These are phyloP conservation scores for Penicillium concentricum DNA, from an alignment of 2,329 filamentous ascomycete genomes.

Conservation along the genomic window DNA sequence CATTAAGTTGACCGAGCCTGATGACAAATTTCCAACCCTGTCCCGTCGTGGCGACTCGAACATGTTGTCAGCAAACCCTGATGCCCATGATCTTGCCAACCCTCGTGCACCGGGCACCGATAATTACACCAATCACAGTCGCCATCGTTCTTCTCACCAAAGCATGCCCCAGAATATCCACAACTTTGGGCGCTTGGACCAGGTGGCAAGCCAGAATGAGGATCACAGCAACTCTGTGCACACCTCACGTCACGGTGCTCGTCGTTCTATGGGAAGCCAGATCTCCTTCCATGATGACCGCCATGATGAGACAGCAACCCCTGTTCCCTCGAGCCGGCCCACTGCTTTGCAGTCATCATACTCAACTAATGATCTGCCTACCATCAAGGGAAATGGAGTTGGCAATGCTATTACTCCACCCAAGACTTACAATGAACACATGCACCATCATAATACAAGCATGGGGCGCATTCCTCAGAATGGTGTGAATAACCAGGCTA, in stretches of 20 bases:
- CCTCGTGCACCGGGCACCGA: slow-evolving; percentile 67
- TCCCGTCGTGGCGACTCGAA: slow-evolving; percentile 52
- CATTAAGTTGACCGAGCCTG: slow-evolving; percentile 68
- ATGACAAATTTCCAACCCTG: slow-evolving; percentile 80
- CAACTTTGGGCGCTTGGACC: slow-evolving; percentile 42
- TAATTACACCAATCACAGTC: slow-evolving; percentile 64
- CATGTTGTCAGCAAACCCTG: slow-evolving; percentile 72
- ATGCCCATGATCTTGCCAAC: slow-evolving; percentile 75
- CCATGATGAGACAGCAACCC: slow-evolving; percentile 24
- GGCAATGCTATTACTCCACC: slow-evolving; percentile 44
- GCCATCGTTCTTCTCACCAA: slow-evolving; percentile 65
- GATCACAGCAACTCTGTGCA: slow-evolving; percentile 26
- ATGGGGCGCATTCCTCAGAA: slow-evolving; percentile 74
- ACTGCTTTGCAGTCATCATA: slow-evolving; percentile 72
- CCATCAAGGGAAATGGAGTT: slow-evolving; percentile 68
- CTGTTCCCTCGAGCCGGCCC: slow-evolving; percentile 40
- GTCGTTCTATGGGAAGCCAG: slow-evolving; percentile 48
- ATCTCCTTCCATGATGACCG: slow-evolving; percentile 34
- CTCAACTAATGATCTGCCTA: slow-evolving; percentile 85
- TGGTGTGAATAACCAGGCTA: slow-evolving; percentile 59
- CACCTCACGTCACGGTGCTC: slow-evolving; percentile 38
- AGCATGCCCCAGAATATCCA: slow-evolving; percentile 58
- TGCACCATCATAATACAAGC: slow-evolving; percentile 75
- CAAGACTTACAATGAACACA: slow-evolving; percentile 61
- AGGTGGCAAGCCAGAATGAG: slow-evolving; percentile 34